Base-by-base conservation (phyloP, 116 monocot species). In the Phalaenopsis hybrid region DNA sequence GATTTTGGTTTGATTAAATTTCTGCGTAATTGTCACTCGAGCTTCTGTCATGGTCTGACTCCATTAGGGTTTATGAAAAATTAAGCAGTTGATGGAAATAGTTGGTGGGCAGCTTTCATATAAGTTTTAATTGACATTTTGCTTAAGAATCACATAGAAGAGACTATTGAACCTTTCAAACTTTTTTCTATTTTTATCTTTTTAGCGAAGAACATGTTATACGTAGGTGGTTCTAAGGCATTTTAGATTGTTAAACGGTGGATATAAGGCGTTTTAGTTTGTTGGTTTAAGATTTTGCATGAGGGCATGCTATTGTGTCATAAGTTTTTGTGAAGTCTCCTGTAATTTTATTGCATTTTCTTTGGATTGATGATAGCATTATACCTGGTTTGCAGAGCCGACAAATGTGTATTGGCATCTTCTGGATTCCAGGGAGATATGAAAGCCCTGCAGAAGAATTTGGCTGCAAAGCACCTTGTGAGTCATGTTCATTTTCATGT, bases 341-440 rank as follows among this genome's bases (percentile, higher is more conserved):
- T 46, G 46, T 46, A 46, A 45, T 75, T 20, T 46, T 4, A 75
- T 75, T 12, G 17, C 46, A n/a, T 8, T 46, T 46, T 75, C 44
- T n/a, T 75, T 45, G 18, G 9, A 8, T 51, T 77, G 51, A 77
- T 49, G 77, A 51, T 77, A 2, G 0, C 28, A 51, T 41, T 74
- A 57, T 20, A 12, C 75, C 17, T 81, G 0, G 57, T 79, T 67
- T 85, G 77, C 85, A 98, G 97, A 33, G 91, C 97, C 5, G 95
- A 98, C 10, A 94, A 94, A 86, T 88, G 88, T 80, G 85, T 98
- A 23, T 84, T 98, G 83, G 93, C 97, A 48, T 94, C 97, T 33
- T 98, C 97, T 75, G 97, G 97, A 43, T 98, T 92, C 78, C 97
- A 98, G 82, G 94, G 92, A 77, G 97, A 98, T 85, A 89, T 98